Evolutionary conservation across 768 basidiomycete species (phyloP), one percentile per base, ranked within the genome.

Genomic region (Tylopilus felleus): DNA sequence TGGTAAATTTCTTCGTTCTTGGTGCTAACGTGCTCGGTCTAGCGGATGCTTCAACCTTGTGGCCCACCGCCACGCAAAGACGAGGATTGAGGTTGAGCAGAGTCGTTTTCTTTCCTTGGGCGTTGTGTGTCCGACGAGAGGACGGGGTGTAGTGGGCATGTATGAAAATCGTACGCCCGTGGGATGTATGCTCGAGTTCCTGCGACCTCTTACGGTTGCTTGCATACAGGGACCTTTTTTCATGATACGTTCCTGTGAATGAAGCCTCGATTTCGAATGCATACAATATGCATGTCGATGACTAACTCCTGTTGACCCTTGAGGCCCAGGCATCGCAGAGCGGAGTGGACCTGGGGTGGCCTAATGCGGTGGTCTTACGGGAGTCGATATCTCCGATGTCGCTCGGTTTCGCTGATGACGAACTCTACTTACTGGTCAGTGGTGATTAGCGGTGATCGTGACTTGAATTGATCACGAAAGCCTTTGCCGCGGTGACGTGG

Each of bases 11-110:
- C 17, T 35, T 21, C 29, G 47, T 51, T 28, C 33, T 4, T 21
- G 74, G 73, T 27, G 65, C 73, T 63, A 10, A 66, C 52, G 21
- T 27, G 19, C 6, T 43, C 35, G 31, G 25, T 55, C 36, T 52
- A 96, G 93, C 82, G 88, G 51, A 95, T 95, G 93, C 80, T 97
- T 17, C 93, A 95, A 67, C 94, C 94, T 17, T 96, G 93, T 65
- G 94, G 93, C 0, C 92, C 91, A 29, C 93, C 93, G 21, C 93
- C 93, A 6, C 81, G 80, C 39, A 95, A 95, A 73, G 91, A 93
- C 53, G 93, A 96, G 29, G 86, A 88, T 65, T 85, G 49, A 61
- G 33, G 17, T 17, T 42, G 28, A 2, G 23, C 17, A 17, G 31
- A 35, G 33, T 42, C 4, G 12, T 36, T 2, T 25, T n/a, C 8